These are phyloP conservation scores for Bipolaris gigantea DNA, from an alignment of 2,329 filamentous ascomycete genomes.

Conservation along the genomic window DNA sequence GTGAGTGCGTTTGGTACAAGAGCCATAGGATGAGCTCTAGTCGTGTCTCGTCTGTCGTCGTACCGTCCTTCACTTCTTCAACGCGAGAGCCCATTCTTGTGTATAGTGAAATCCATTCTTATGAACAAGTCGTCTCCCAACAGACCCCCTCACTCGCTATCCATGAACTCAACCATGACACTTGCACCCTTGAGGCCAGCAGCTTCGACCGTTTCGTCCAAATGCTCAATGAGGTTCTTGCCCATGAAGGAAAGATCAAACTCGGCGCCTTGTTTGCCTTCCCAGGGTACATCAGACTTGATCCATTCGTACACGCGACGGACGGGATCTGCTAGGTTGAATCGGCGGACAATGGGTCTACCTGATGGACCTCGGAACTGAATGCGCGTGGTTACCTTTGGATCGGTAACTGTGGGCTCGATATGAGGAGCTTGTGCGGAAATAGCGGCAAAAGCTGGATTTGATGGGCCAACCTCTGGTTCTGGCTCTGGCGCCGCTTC, in stretches of 20 bases:
- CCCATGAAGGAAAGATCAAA: slow-evolving; percentile 92
- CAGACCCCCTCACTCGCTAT: slow-evolving; percentile 15
- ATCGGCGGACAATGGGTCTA: slow-evolving; percentile 82
- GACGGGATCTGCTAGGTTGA: slow-evolving; percentile 74
- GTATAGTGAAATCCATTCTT: background rate
- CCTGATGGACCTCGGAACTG: slow-evolving; percentile 78
- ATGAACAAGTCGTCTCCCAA: background rate
- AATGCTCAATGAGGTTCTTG: slow-evolving; percentile 75
- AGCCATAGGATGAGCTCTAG: background rate
- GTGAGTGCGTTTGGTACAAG: background rate
- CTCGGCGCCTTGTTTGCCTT: slow-evolving; percentile 73
- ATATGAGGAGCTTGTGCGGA: slow-evolving; percentile 71
- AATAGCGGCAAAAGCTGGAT: slow-evolving; percentile 68
- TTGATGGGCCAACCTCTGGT: slow-evolving; percentile 19
- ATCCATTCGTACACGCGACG: slow-evolving; percentile 93
- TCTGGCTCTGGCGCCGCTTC: slow-evolving; percentile 18
- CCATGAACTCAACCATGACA: slow-evolving; percentile 85
- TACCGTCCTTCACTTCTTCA: background rate
- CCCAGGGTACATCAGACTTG: slow-evolving; percentile 77
- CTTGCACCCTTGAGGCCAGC: slow-evolving; percentile 89
- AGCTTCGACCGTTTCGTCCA: slow-evolving; percentile 75
- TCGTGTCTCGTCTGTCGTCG: background rate
- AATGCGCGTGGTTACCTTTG: slow-evolving; percentile 77
- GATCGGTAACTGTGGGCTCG: slow-evolving; percentile 70
- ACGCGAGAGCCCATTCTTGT: background rate